Conservation (phyloP, 2,329 filamentous ascomycete genomes). For the Catunica adiposa region DNA sequence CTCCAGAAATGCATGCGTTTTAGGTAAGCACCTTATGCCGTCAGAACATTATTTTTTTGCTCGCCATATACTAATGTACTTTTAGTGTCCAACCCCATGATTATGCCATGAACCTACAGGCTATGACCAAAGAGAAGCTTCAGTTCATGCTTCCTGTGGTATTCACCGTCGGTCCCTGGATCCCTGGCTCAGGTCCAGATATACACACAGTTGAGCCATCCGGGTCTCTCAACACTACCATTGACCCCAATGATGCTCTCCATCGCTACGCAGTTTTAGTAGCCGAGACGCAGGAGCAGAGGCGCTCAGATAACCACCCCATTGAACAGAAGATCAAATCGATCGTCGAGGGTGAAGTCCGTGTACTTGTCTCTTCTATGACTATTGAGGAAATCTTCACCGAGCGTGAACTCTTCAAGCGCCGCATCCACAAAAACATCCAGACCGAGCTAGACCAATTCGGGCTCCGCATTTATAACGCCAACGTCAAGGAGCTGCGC, state of each 20-base stretch:
- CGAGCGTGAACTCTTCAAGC: conserved; percentile 61
- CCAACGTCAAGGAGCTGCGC: conserved; percentile 74
- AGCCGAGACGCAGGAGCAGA: conserved; percentile 45
- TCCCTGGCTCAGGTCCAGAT: conserved; percentile 41
- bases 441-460: conserved; percentile 66
- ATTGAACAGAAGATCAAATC: conserved; percentile 76
- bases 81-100: conserved; percentile 56
- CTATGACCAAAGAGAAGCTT: conserved; percentile 80
- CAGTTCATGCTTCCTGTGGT: conserved; percentile 69
- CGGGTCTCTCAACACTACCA: background rate
- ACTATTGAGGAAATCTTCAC: conserved; percentile 87
- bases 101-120: conserved; percentile 66
- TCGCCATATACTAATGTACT: background rate
- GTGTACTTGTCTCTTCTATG: conserved; percentile 70
- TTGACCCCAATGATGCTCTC: conserved; percentile 40
- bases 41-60: background rate
- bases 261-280: conserved; percentile 72
- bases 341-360: conserved; percentile 77
- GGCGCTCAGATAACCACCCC: conserved; percentile 35
- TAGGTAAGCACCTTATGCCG: conserved; percentile 16
- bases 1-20: conserved; percentile 49
- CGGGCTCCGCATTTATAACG: conserved; percentile 53
- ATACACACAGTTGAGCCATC: background rate
- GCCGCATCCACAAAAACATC: conserved; percentile 57
- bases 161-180: conserved; percentile 70